phyloP scores from a whole-genome alignment of 23 red algal genomes.

The Agarophyton chilense region DNA sequence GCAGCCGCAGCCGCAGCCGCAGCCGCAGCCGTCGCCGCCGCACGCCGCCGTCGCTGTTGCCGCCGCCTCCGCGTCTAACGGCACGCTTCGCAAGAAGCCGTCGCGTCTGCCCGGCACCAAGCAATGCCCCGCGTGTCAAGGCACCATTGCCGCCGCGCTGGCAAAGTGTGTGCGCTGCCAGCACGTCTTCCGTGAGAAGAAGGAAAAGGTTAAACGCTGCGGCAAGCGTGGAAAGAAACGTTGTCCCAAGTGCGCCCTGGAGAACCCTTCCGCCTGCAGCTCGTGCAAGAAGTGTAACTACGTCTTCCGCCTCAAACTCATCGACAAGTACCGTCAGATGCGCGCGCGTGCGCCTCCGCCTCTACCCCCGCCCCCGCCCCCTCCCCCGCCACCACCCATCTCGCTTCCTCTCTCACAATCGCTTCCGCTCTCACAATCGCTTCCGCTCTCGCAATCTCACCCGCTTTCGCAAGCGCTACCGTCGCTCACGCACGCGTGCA shows the following conservation, averaged over 20 bases:
- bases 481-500: neutral
- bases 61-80: neutral
- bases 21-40: neutral
- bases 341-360: slow-evolving; percentile 15
- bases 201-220: slow-evolving; percentile 74
- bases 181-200: slow-evolving; percentile 81
- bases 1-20: neutral
- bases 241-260: slow-evolving; percentile 73
- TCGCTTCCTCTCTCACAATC: too few relatives aligned
- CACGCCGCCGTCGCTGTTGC: too few relatives aligned
- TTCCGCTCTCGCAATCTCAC: neutral
- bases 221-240: slow-evolving; percentile 83
- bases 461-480: too few relatives aligned
- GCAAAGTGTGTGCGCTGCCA: slow-evolving; percentile 55
- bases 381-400: too few relatives aligned
- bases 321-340: slow-evolving; percentile 71
- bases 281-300: slow-evolving; percentile 72
- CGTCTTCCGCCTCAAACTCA: slow-evolving; percentile 68
- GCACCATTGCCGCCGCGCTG: slow-evolving; percentile 65
- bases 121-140: slow-evolving; percentile 58
- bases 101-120: slow-evolving; percentile 67
- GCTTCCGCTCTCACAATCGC: slow-evolving; percentile 5
- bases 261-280: slow-evolving; percentile 72
- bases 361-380: too few relatives aligned
- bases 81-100: slow-evolving; percentile 26